Evolutionary conservation across 352 stramenopile species (phyloP).

Genomic region (Globisporangium lucens): DNA sequence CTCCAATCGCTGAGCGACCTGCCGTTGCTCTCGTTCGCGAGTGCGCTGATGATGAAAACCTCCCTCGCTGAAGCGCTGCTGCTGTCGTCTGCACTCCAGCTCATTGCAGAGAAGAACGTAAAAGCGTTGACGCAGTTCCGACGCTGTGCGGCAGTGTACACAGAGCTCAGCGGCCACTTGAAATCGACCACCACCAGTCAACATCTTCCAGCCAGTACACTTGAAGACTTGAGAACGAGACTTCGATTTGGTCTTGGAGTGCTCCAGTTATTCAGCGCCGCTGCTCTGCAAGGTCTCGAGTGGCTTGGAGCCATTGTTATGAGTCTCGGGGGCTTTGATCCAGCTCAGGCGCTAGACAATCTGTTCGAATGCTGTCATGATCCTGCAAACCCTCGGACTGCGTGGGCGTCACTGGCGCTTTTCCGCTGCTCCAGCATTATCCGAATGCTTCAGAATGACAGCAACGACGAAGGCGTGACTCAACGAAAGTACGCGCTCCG

Average conservation of each 20-base stretch:
- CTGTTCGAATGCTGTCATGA: slow-evolving; percentile 21
- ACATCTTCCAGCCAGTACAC: slow-evolving; percentile 13
- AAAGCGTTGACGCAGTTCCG: slow-evolving; percentile 27
- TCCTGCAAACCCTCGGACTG: slow-evolving; percentile 15
- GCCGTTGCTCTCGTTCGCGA: slow-evolving; percentile 29
- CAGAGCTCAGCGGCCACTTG: slow-evolving; percentile 23
- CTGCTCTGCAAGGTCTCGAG: slow-evolving; percentile 25
- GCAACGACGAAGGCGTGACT: slow-evolving; percentile 6
- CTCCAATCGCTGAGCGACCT: slow-evolving; percentile 30
- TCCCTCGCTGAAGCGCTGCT: slow-evolving; percentile 35
- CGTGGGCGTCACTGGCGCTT: slow-evolving; percentile 32
- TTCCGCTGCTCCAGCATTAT: slow-evolving; percentile 28
- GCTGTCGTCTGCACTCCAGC: slow-evolving; percentile 23
- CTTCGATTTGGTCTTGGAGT: slow-evolving; percentile 33
- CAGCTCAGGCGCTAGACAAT: slow-evolving; percentile 25
- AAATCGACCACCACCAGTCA: neutral
- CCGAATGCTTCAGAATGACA: slow-evolving; percentile 23
- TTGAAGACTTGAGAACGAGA: slow-evolving; percentile 18
- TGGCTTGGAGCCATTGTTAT: slow-evolving; percentile 24
- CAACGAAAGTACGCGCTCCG: slow-evolving; percentile 1
- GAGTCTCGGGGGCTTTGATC: slow-evolving; percentile 19
- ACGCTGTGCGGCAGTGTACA: slow-evolving; percentile 24
- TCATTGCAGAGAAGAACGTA: slow-evolving; percentile 28
- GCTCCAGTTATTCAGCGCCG: slow-evolving; percentile 28
- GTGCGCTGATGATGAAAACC: slow-evolving; percentile 15